Conservation (phyloP, 257 asterid genomes). For the Solanum etuberosum region DNA sequence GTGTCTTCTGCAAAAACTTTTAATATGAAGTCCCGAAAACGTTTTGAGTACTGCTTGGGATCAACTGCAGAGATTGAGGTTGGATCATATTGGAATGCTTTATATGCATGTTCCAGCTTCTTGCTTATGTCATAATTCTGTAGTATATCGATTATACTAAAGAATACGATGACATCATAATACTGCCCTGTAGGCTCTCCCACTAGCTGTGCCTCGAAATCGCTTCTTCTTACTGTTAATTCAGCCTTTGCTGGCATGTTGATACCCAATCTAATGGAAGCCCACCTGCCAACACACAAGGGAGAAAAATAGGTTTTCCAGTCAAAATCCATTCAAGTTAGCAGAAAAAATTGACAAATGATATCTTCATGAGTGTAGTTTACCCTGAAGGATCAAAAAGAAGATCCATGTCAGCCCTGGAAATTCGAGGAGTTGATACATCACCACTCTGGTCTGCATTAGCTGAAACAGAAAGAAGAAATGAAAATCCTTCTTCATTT, state of each 20-base stretch:
- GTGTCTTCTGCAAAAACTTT: slow-evolving; percentile 57
- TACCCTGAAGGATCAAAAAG: slow-evolving; percentile 31
- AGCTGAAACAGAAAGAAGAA: slow-evolving; percentile 10
- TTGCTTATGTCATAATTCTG: slow-evolving; percentile 90
- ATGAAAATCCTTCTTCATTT: background rate
- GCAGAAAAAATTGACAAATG: background rate
- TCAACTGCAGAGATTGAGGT: slow-evolving; percentile 91
- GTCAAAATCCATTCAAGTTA: background rate
- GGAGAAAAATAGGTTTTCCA: background rate
- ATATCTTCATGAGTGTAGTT: background rate
- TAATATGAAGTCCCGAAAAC: slow-evolving; percentile 72
- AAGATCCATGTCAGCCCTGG: slow-evolving; percentile 23
- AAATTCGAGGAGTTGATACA: slow-evolving; percentile 17
- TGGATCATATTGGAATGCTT: slow-evolving; percentile 78
- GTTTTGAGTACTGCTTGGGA: slow-evolving; percentile 71
- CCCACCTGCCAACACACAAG: slow-evolving; percentile 25
- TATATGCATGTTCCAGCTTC: slow-evolving; percentile 94
- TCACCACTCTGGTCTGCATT: slow-evolving; percentile 18
- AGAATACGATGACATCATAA: slow-evolving; percentile 65
- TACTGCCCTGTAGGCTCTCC: slow-evolving; percentile 79
- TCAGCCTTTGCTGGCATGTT: slow-evolving; percentile 74
- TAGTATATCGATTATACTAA: slow-evolving; percentile 78
- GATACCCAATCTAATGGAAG: slow-evolving; percentile 40
- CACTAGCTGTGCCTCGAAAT: slow-evolving; percentile 41
- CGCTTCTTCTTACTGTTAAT: slow-evolving; percentile 39